Percentiles rank a stretch among this genome's conserved stretches.
Evolutionary conservation across 495 filamentous ascomycete genomes (phyloP).

Genomic region (Neurospora tetrasperma): DNA sequence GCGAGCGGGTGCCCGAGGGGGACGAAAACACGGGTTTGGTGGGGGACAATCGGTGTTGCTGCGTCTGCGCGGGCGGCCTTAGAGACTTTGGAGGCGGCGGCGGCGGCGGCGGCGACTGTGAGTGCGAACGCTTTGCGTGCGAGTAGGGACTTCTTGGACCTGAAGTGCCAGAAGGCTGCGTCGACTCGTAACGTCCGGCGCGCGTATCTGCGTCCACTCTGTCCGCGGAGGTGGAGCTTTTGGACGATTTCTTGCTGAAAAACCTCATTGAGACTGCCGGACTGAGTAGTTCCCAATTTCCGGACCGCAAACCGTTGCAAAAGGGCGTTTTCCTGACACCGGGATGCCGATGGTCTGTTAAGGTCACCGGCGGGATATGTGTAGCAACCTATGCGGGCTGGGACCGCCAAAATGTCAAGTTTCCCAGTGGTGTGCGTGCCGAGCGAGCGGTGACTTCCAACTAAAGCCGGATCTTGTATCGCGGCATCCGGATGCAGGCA

Average conservation of each 20-base stretch:
- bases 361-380: background rate
- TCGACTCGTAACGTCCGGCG: conserved; percentile 19
- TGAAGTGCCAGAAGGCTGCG: conserved; percentile 12
- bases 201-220: conserved; percentile 30
- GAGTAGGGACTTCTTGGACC: conserved; percentile 14
- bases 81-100: conserved; percentile 20
- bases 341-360: background rate
- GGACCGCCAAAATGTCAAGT: background rate
- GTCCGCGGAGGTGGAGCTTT: conserved; percentile 38
- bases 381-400: background rate
- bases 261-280: conserved; percentile 39
- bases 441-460: conserved; percentile 17
- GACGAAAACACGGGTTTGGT: background rate
- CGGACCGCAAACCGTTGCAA: background rate
- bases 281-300: background rate
- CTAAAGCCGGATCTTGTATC: conserved; percentile 25
- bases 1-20: background rate
- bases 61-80: conserved; percentile 9
- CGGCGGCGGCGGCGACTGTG: conserved; percentile 14
- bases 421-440: background rate
- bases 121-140: conserved; percentile 12
- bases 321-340: background rate
- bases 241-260: conserved; percentile 43
- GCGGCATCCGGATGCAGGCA: conserved; percentile 19
- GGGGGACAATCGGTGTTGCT: conserved; percentile 9